Base-by-base conservation (phyloP, 1,284 basidiomycete genomes). In the Rhodotorula glutinis region DNA sequence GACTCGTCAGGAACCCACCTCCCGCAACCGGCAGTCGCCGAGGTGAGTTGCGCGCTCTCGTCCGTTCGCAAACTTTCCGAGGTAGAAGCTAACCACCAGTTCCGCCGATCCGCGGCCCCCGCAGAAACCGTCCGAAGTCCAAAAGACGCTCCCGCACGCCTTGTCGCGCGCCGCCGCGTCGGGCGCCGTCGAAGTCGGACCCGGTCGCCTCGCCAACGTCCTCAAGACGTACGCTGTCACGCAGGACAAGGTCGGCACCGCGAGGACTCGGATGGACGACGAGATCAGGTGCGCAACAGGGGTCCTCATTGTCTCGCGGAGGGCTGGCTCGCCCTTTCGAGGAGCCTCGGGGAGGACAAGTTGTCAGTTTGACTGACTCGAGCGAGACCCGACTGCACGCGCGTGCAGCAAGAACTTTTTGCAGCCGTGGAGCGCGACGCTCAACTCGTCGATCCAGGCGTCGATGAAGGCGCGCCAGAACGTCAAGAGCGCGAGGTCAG, bases 91-190 rank as follows among this genome's bases (percentile, higher is more conserved):
- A n/a, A n/a, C n/a, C n/a, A n/a, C n/a, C n/a, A n/a, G n/a, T n/a
- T n/a, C n/a, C n/a, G n/a, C n/a, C n/a, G n/a, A n/a, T n/a, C n/a
- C n/a, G n/a, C n/a, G n/a, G n/a, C n/a, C n/a, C n/a, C n/a, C n/a
- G 30, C 63, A 69, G 66, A 74, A 75, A 60, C 65, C 73, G 23
- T 59, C 71, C 61, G 76, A 79, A 56, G 75, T 76, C 33, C 79
- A 79, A 73, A 97, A 97, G 85, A 98, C 95, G 3, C 88, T 98
- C 56, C 89, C 93, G 4, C 95, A 98, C 78, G 95, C 96, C 0
- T 84, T 98, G 62, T 85, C 87, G 30, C 88, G 95, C 56, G 89
- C 92, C 0, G 87, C 93, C 2, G 85, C 87, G 60, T 79, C 82
- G 7, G 90, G 89, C 2, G 87, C 89, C 9, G 81, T 82, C 7